Base-by-base conservation (phyloP, 306 rosid species). In the Sesbania bispinosa region DNA sequence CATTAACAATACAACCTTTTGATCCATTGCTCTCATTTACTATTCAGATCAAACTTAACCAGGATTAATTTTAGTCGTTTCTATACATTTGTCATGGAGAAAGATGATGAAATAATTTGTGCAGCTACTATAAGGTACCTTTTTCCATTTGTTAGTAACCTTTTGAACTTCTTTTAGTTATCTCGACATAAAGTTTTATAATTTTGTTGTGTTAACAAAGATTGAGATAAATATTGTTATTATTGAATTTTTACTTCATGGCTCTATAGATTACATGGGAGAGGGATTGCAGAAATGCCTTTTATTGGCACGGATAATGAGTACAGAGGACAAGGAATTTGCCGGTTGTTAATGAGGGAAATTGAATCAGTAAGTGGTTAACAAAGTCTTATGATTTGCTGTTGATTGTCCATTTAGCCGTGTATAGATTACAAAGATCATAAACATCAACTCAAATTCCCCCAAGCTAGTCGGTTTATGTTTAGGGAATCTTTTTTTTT, bases 61-160 rank as follows among this genome's bases (percentile, higher is more conserved):
- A 58, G 89, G 53, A 7, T 82, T 9, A 51, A 85, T 46, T 82
- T 77, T 38, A 8, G 42, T 19, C 74, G 75, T 0, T 85, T 82
- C 62, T 53, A 74, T 43, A 74, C 83, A 13, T 76, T 80, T 53
- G 16, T 80, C 46, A 53, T 82, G 8, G 83, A 85, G 74, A 74
- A 77, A 76, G 72, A 62, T 52, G 80, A 85, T 1, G 75, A 61
- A 41, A 10, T 82, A 7, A 2, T 85, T 20, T 54, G 48, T 7
- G 80, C 77, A n/a, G 80, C 92, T 64, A 30, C 50, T 67, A 2
- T 87, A 6, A 83, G 86, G 88, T 81, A 74, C 2, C 32, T 52
- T 4, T 42, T 26, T 47, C 26, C 30, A 4, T 8, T 16, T 5
- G 21, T 14, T 20, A 13, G 66, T 36, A 33, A 21, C 15, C 46